Base-by-base conservation (phyloP, 129 eudicot genomes). In the Tagetes erecta region DNA sequence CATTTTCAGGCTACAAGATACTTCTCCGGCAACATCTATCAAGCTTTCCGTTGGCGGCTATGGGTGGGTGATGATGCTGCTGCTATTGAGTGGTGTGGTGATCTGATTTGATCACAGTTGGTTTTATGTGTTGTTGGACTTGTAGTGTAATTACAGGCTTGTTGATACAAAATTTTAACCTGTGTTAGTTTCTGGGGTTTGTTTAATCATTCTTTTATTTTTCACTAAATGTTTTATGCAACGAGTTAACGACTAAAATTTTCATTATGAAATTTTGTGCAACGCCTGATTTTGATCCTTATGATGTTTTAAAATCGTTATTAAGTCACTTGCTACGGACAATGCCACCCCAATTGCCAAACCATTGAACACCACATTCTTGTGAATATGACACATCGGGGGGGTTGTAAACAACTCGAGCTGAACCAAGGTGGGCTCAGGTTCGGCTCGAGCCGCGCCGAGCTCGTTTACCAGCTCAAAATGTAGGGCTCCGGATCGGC, bases 1-100 rank as follows among this genome's bases (percentile, higher is more conserved):
- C 39, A 44, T 47, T 66, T 71, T 67, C 83, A 86, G 91, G 91
- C 89, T 89, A 33, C 89, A 89, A 73, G 84, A 86, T 63, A 86
- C 75, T 44, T 79, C 87, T 64, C 55, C 39, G 31, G 89, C 87
- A 47, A 63, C 85, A 9, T 72, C 83, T 34, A 44, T 76, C 36
- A 73, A 47, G 62, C 37, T 77, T 49, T 77, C 52, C 14, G 71
- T 63, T 69, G 81, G 76, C 7, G 56, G 65, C 20, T 59, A 62
- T 38, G 76, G 76, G 59, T 70, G 75, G 76, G 35, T 47, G 12
- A 13, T 39, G 44, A 71, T 62, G 63, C 62, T 69, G 45, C 27
- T 59, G 76, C 41, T 59, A 45, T 39, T 76, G 30, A 58, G 71
- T 52, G 60, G 75, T 77, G 50, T 76, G 39, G 4, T 77, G 76